These are phyloP conservation scores for Ramularia collo-cygni DNA, from an alignment of 2,329 filamentous ascomycete species.

Conservation along the genomic window DNA sequence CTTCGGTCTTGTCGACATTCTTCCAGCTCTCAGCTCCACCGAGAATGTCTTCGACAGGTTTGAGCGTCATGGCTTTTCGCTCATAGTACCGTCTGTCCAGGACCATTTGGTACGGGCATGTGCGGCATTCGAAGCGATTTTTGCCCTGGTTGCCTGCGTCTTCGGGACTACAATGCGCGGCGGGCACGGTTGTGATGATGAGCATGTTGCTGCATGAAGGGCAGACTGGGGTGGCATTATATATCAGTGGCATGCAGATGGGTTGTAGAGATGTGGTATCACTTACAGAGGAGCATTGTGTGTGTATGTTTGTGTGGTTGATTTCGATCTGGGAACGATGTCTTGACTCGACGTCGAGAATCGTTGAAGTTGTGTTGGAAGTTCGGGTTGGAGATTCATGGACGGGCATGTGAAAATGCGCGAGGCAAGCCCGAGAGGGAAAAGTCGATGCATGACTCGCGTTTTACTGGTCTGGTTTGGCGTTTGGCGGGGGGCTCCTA, in stretches of 20 bases:
- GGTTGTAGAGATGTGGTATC: conserved; percentile 4
- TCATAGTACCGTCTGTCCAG: conserved; percentile 77
- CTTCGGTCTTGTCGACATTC: conserved; percentile 75
- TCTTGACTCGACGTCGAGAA: not conserved
- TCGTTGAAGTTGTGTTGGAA: conserved; percentile 3
- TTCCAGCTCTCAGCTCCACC: conserved; percentile 84
- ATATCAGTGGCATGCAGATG: conserved; percentile 5
- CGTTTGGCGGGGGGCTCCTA: too few species aligned
- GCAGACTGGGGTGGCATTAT: conserved; percentile 59
- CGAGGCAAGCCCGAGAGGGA: not conserved
- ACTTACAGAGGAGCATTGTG: conserved; percentile 62
- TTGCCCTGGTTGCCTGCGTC: conserved; percentile 36
- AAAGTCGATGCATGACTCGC: conserved; percentile 1
- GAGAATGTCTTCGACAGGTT: conserved; percentile 84
- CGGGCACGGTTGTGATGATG: conserved; percentile 54
- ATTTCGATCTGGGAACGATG: not conserved
- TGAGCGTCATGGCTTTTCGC: conserved; percentile 69
- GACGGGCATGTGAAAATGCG: conserved; percentile 4
- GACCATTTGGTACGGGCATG: conserved; percentile 85
- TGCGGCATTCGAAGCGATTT: conserved; percentile 91
- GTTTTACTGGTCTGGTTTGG: too few species aligned
- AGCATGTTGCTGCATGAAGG: conserved; percentile 79
- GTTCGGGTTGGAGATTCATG: not conserved
- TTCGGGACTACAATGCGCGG: conserved; percentile 28
- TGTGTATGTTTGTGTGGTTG: conserved; percentile 8